Base-by-base conservation (phyloP, 345 rosid species). In the Populus euphratica region DNA sequence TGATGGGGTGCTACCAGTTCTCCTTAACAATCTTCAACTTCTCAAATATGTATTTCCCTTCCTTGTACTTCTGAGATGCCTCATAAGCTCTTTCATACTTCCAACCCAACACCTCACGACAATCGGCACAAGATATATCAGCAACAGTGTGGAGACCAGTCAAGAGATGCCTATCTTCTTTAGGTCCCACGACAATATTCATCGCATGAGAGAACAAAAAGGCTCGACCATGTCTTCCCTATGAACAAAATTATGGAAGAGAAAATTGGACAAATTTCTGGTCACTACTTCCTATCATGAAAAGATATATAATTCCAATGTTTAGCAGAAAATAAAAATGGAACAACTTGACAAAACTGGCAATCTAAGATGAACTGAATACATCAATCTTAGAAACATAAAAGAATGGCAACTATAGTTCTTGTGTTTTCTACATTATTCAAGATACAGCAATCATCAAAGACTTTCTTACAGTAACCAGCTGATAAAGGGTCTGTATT, bases 71-170 rank as follows among this genome's bases (percentile, higher is more conserved):
- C 72, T 80, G 82, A 10, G 82, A 75, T 3, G 75, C 76, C 27
- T 75, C 82, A 27, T 80, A 80, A 75, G 82, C 82, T 36, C 72
- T 38, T 41, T 80, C 79, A 33, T 80, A 80, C 61, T 80, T 80
- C 82, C 82, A 80, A 14, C 82, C 82, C 71, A 80, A 23, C 33
- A 79, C 67, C 75, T 79, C 65, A 18, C 74, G 49, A 52, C 82
- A 80, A 71, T 80, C 82, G 0, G 67, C 70, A 54, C 82, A 80
- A 29, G 52, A 70, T 38, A 80, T 33, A 70, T 80, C 82, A 52
- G 79, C 82, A 49, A 80, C 82, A 8, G 82, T 80, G 49, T 80
- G 82, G 16, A 80, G 76, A 64, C 82, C 82, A 36, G 82, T 75
- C 47, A 63, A 7, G 17, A 80, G 79, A 75, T 73, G 59, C 77